Evolutionary conservation across 768 basidiomycete genomes (phyloP), one percentile per base, ranked within the genome.

Genomic region (Candolleomyces eurysporus): DNA sequence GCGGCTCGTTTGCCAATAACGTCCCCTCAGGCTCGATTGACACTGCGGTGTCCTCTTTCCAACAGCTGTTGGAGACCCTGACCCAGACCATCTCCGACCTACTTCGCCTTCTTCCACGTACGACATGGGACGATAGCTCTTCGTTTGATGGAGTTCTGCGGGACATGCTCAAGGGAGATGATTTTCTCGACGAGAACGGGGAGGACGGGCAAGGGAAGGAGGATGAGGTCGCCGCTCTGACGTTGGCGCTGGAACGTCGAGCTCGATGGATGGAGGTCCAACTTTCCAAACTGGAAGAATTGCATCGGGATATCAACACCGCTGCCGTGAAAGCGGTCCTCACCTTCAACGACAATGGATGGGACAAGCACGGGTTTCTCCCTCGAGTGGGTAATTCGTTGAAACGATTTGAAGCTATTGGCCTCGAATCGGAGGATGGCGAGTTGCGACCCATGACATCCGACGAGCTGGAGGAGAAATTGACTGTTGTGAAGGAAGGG

Each of bases 251-350:
- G 49, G 92, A 93, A 70, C 87, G 90, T 63, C 89, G 93, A n/a
- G 93, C 92, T 16, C 82, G 91, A 48, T 95, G 92, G 91, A 94
- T 95, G 90, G 92, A 94, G 73, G 90, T 92, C 21, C 92, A 94
- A 71, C 74, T 95, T 17, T 91, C 90, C 0, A 94, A 94, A 70
- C 78, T 95, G 40, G 92, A 95, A 72, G 92, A 92, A 68, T 79
- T 94, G 39, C 92, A 95, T 66, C 88, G 90, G 31, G 92, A 94
- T 65, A 94, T 94, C 75, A 95, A 94, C 72, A 91, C 85, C 2
- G 92, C 92, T 6, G 91, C 92, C 4, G 91, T 93, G 30, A 83
- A 88, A 30, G 90, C 91, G 7, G 87, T 93, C 21, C 80, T 94
- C 26, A 83, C 88, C 1, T 89, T 91, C 78, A 94, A 93, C 65